These are phyloP conservation scores for Elongisporangium prolatum DNA, from an alignment of 352 stramenopile genomes.

Conservation along the genomic window DNA sequence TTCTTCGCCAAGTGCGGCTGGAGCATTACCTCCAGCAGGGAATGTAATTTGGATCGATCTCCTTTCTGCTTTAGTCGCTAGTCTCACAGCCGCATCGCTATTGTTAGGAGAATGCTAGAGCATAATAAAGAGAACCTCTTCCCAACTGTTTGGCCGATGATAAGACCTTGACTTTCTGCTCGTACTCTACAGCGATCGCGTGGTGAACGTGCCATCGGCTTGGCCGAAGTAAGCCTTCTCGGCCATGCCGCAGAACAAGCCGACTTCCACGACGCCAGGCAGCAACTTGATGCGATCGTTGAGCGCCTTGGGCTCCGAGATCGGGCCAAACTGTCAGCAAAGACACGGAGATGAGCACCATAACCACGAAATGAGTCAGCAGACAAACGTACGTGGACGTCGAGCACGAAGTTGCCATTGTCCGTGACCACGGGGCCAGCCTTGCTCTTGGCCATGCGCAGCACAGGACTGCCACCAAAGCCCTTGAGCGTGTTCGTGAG, in stretches of 20 bases:
- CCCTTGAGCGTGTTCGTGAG: slow-evolving; percentile 75
- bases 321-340: slow-evolving; percentile 51
- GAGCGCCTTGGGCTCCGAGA: slow-evolving; percentile 62
- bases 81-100: background rate
- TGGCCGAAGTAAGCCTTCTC: slow-evolving; percentile 87
- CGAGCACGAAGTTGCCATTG: slow-evolving; percentile 93
- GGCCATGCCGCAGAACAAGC: slow-evolving; percentile 86
- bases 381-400: slow-evolving; percentile 49
- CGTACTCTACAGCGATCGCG: slow-evolving; percentile 17
- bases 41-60: background rate
- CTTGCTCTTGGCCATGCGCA: slow-evolving; percentile 89
- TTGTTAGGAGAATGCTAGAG: background rate
- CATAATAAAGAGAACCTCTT: background rate
- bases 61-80: background rate
- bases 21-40: slow-evolving; percentile 54
- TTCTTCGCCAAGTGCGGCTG: slow-evolving; percentile 67
- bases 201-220: slow-evolving; percentile 77
- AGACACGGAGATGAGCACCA: background rate
- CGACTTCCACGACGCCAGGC: slow-evolving; percentile 85
- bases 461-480: slow-evolving; percentile 46
- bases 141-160: background rate
- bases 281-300: slow-evolving; percentile 73
- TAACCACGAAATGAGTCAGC: background rate
- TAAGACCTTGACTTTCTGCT: slow-evolving; percentile 1
- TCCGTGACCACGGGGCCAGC: slow-evolving; percentile 97